phyloP scores from a whole-genome alignment of 768 basidiomycete genomes.

The Suillus plorans region DNA sequence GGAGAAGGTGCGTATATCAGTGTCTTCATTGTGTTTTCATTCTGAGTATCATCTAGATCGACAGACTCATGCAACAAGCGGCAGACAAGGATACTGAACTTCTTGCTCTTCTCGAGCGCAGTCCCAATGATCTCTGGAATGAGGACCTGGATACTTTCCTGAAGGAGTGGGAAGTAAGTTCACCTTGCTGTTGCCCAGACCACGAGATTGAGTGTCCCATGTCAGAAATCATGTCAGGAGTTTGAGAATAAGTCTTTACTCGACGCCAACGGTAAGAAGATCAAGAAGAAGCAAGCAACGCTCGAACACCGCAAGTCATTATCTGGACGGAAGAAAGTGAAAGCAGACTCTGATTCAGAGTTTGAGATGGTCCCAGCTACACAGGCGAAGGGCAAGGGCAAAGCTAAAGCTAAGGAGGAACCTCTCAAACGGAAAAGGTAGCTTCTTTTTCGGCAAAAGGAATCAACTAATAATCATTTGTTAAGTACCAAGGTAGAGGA shows the following conservation, averaged over 20 bases:
- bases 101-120: slow-evolving; percentile 69
- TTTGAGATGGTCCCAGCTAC: slow-evolving; percentile 27
- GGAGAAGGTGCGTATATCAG: slow-evolving; percentile 64
- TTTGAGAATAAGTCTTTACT: slow-evolving; percentile 46
- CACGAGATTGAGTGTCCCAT: slow-evolving; percentile 4
- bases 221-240: slow-evolving; percentile 39
- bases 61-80: slow-evolving; percentile 77
- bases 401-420: slow-evolving; percentile 35
- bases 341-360: slow-evolving; percentile 41
- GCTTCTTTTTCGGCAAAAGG: slow-evolving; percentile 3
- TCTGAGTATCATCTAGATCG: slow-evolving; percentile 53
- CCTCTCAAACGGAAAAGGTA: slow-evolving; percentile 71
- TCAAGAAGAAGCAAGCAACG: slow-evolving; percentile 57
- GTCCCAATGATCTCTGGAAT: slow-evolving; percentile 87
- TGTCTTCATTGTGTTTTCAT: slow-evolving; percentile 9
- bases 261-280: slow-evolving; percentile 50
- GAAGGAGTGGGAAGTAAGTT: slow-evolving; percentile 78
- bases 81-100: slow-evolving; percentile 83
- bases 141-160: slow-evolving; percentile 83
- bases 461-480: slow-evolving; percentile 11
- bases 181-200: background rate
- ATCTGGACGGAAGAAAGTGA: slow-evolving; percentile 37
- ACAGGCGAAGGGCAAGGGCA: slow-evolving; percentile 43
- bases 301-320: slow-evolving; percentile 55
- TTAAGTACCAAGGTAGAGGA: slow-evolving; percentile 33